phyloP scores from a whole-genome alignment of 352 stramenopile genomes.

The Blastocystis sp. region DNA sequence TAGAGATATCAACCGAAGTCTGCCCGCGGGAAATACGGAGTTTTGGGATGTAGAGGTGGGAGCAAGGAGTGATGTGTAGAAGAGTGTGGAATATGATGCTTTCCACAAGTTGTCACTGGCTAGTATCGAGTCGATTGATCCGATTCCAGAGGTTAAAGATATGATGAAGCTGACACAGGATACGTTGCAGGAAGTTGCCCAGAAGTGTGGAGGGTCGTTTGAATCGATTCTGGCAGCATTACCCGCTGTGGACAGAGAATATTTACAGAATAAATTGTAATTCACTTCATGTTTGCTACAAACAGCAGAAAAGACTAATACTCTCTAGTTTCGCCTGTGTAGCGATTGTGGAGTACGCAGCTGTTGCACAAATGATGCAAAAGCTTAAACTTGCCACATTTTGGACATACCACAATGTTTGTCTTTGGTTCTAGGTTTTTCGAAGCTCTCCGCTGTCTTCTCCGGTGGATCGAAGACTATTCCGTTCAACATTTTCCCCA shows the following conservation, averaged over 20 bases:
- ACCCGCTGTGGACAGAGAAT: neutral
- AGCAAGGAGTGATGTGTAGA: neutral
- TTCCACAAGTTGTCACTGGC: slow-evolving; percentile 56
- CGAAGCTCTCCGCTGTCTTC: slow-evolving; percentile 2
- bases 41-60: neutral
- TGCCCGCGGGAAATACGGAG: neutral
- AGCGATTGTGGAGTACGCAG: slow-evolving; percentile 55
- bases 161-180: neutral
- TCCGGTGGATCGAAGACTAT: slow-evolving; percentile 5
- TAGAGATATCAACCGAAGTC: neutral
- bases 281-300: slow-evolving; percentile 43
- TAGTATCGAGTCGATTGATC: neutral
- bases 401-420: slow-evolving; percentile 45
- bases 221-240: neutral
- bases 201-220: neutral
- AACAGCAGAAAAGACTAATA: slow-evolving; percentile 52
- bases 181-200: neutral
- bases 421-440: slow-evolving; percentile 44
- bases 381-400: slow-evolving; percentile 58
- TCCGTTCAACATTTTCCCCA: neutral
- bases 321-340: slow-evolving; percentile 42
- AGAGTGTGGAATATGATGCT: slow-evolving; percentile 35
- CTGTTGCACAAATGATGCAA: slow-evolving; percentile 54
- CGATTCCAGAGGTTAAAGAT: slow-evolving; percentile 20
- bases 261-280: slow-evolving; percentile 28